Conservation (phyloP, 1,284 basidiomycete species). For the Tylopilus orsonianus region DNA sequence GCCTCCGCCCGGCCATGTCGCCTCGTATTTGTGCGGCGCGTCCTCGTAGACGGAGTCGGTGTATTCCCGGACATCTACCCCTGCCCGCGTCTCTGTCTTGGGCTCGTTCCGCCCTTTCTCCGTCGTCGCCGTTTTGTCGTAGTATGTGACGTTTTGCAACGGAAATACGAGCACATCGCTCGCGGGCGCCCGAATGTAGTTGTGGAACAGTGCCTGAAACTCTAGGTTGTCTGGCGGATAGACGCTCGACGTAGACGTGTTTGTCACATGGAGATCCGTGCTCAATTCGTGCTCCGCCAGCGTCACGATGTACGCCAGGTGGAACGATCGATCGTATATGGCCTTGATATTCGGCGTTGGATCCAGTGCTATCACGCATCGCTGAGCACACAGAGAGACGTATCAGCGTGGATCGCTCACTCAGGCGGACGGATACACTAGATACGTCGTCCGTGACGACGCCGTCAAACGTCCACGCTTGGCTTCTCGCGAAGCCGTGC, state of each 20-base stretch:
- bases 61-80: constrained; percentile 60
- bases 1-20: constrained; percentile 59
- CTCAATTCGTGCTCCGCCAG: constrained; percentile 72
- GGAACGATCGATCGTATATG: constrained; percentile 63
- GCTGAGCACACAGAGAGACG: constrained; percentile 4
- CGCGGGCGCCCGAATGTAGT: constrained; percentile 73
- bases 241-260: constrained; percentile 49
- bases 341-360: constrained; percentile 58
- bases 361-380: constrained; percentile 48
- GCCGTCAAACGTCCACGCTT: constrained; percentile 66
- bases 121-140: constrained; percentile 72
- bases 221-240: constrained; percentile 49
- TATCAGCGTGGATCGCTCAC: constrained; percentile 42
- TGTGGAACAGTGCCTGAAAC: constrained; percentile 88
- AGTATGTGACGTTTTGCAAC: constrained; percentile 62
- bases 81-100: constrained; percentile 61
- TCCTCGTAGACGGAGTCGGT: constrained; percentile 79
- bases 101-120: constrained; percentile 48
- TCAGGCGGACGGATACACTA: constrained; percentile 70
- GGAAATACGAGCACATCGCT: constrained; percentile 58
- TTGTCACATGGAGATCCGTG: constrained; percentile 78
- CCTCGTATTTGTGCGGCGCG: constrained; percentile 53
- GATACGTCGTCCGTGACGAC: constrained; percentile 68
- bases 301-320: constrained; percentile 77
- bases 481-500: constrained; percentile 84